Evolutionary conservation across 441 rosid species (phyloP).

Genomic region (Pelargonium citronellum): DNA sequence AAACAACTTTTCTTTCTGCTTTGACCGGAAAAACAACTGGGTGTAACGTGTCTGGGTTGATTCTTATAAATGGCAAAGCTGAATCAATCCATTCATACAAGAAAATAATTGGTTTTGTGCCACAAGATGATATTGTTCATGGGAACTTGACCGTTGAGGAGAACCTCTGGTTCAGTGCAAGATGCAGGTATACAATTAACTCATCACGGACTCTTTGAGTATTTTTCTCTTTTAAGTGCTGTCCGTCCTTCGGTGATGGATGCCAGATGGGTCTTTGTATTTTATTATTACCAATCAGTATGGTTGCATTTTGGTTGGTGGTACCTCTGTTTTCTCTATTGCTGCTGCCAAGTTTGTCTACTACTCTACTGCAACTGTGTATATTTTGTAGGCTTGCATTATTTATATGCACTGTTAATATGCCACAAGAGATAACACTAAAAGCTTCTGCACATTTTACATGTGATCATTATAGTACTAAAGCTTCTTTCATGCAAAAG

Average conservation of each 20-base stretch:
- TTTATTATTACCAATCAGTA: no score
- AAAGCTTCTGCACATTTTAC: neutral
- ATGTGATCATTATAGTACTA: neutral
- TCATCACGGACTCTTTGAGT: no score
- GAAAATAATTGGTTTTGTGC: slow-evolving; percentile 88
- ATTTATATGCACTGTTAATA: no score
- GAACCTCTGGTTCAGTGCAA: slow-evolving; percentile 94
- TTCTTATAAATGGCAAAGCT: slow-evolving; percentile 74
- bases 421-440: neutral
- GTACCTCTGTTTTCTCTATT: no score
- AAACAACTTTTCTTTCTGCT: slow-evolving; percentile 92
- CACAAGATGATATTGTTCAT: slow-evolving; percentile 98
- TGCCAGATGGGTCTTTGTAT: no score
- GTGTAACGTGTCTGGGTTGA: slow-evolving; percentile 56
- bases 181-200: slow-evolving; percentile 63
- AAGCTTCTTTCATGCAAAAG: neutral
- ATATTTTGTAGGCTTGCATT: neutral
- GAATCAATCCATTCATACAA: slow-evolving; percentile 76
- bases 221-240: slow-evolving; percentile 4
- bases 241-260: neutral
- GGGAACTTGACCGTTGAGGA: slow-evolving; percentile 94
- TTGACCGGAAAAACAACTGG: slow-evolving; percentile 79
- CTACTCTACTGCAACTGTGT: neutral
- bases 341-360: no score
- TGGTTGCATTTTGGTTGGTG: no score